Evolutionary conservation across 2,329 filamentous ascomycete species (phyloP).

Genomic region (Metarhizium humberi): DNA sequence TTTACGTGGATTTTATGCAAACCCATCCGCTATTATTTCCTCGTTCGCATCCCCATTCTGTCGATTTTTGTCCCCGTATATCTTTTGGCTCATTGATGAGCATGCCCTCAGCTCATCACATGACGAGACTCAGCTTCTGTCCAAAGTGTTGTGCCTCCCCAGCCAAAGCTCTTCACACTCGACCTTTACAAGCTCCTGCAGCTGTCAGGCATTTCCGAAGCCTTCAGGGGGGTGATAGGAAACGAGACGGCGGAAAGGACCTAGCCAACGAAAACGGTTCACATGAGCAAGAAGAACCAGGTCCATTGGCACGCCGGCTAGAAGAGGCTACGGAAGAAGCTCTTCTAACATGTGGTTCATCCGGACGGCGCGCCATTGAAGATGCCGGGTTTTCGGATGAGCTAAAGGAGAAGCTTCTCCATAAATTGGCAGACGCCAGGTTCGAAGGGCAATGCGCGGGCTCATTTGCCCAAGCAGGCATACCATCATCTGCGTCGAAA

Average conservation of each 20-base stretch:
- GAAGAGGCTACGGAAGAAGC: conserved; percentile 55
- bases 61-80: not conserved
- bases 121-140: conserved; percentile 1
- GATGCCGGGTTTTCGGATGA: conserved; percentile 57
- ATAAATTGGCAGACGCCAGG: conserved; percentile 45
- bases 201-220: not conserved
- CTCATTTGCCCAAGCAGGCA: conserved; percentile 37
- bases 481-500: conserved; percentile 44
- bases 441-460: conserved; percentile 42
- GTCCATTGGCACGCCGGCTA: conserved; percentile 47
- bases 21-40: no score
- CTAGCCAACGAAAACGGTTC: not conserved
- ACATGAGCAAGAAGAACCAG: conserved; percentile 14
- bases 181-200: not conserved
- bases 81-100: not conserved
- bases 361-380: conserved; percentile 49
- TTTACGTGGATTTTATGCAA: no score
- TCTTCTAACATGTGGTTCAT: conserved; percentile 46
- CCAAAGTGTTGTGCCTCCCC: not conserved
- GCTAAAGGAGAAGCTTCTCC: conserved; percentile 47
- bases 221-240: not conserved
- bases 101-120: not conserved
- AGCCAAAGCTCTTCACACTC: not conserved
- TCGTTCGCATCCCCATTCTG: not conserved
- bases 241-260: not conserved